Evolutionary conservation across 306 rosid genomes (phyloP).

Genomic region (Ceratonia siliqua): DNA sequence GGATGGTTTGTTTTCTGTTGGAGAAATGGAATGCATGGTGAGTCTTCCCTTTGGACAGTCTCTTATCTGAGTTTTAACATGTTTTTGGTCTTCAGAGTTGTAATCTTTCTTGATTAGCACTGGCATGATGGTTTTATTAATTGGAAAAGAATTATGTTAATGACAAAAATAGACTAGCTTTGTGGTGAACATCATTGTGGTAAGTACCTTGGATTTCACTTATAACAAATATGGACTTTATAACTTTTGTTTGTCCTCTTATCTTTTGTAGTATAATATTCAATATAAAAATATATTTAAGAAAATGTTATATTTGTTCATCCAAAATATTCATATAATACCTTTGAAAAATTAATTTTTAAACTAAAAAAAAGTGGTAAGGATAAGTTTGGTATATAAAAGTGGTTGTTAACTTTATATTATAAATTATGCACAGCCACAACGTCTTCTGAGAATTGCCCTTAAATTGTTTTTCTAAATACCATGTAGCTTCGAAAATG

Average conservation of each 20-base stretch:
- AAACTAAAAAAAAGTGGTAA: background rate
- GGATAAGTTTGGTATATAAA: background rate
- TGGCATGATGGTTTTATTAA: background rate
- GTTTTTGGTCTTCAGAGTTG: slow-evolving; percentile 12
- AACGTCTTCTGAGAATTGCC: too few species aligned
- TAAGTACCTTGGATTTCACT: slow-evolving; percentile 10
- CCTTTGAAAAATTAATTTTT: background rate
- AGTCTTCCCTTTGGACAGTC: slow-evolving; percentile 41
- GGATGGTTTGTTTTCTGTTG: slow-evolving; percentile 95
- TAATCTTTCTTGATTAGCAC: slow-evolving; percentile 19
- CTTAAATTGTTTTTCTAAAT: background rate
- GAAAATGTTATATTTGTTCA: too few species aligned
- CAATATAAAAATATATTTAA: background rate
- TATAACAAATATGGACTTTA: slow-evolving; percentile 1
- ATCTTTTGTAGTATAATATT: background rate
- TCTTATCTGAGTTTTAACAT: slow-evolving; percentile 5
- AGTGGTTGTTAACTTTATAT: background rate
- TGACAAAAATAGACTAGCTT: background rate
- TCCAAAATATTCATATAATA: slow-evolving; percentile 1
- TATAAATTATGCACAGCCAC: background rate
- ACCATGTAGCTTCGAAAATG: background rate
- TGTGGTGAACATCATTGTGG: background rate
- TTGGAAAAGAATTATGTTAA: background rate
- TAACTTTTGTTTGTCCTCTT: background rate
- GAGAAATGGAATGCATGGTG: slow-evolving; percentile 99